phyloP scores from a whole-genome alignment of 495 filamentous ascomycete species.

The Pyrenopolyporus hunteri region DNA sequence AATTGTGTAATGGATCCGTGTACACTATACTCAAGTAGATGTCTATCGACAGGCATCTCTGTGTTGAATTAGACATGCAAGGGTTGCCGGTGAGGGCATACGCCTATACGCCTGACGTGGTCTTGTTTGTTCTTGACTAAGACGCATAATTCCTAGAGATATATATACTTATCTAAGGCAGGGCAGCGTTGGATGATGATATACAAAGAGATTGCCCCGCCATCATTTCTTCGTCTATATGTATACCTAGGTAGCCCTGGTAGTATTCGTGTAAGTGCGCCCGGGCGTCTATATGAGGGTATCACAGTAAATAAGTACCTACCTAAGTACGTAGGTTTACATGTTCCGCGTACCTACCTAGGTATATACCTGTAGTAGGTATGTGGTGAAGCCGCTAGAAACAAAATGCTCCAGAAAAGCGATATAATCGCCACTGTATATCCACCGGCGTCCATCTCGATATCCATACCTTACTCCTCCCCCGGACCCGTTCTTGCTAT shows the following conservation, averaged over 20 bases:
- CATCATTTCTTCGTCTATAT: too few species aligned
- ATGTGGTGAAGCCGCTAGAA: constrained; percentile 5
- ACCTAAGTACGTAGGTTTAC: not conserved
- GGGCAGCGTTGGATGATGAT: not conserved
- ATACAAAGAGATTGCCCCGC: not conserved
- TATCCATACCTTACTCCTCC: constrained; percentile 30
- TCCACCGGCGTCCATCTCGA: not conserved
- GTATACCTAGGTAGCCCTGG: too few species aligned
- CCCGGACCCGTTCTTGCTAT: constrained; percentile 26
- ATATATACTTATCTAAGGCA: too few species aligned
- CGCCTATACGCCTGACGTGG: constrained; percentile 8
- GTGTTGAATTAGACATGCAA: not conserved
- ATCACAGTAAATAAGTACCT: too few species aligned
- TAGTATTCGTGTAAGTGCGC: too few species aligned
- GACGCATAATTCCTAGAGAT: not conserved
- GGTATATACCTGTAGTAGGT: not conserved
- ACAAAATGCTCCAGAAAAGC: not conserved
- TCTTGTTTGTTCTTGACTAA: not conserved
- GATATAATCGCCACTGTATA: constrained; percentile 5
- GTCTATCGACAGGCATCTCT: not conserved
- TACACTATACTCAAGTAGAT: not conserved
- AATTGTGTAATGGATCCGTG: too few species aligned
- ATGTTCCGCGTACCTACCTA: not conserved
- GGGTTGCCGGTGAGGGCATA: not conserved
- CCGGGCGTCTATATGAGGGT: too few species aligned